Evolutionary conservation across 768 basidiomycete genomes (phyloP).

Genomic region (Macrolepiota fuliginosa): DNA sequence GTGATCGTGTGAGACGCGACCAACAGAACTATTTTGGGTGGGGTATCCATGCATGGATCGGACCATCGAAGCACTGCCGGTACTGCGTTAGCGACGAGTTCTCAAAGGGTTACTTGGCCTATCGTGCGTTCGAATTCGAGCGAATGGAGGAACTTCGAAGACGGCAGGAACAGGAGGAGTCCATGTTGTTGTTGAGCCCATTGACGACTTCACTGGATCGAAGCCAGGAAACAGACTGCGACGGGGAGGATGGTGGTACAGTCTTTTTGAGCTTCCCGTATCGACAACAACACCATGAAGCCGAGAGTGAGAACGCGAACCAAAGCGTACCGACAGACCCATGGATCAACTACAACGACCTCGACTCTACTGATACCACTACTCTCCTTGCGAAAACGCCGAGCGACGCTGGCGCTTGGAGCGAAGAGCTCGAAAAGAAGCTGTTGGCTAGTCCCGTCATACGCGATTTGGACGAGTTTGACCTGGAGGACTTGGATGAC

Average conservation of each 20-base stretch:
- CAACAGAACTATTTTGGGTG: constrained; percentile 6
- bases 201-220: neutral
- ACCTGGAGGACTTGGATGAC: constrained; percentile 3
- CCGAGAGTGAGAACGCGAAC: too few species aligned
- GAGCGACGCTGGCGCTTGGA: neutral
- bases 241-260: neutral
- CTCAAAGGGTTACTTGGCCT: neutral
- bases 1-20: constrained; percentile 7
- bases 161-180: neutral
- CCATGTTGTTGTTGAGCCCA: neutral
- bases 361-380: neutral
- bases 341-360: constrained; percentile 8
- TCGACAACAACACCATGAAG: neutral
- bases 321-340: neutral
- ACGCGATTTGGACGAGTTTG: constrained; percentile 4
- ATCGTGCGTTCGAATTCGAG: constrained; percentile 3
- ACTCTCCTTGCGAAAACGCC: neutral
- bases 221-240: neutral
- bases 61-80: constrained; percentile 6
- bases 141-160: neutral
- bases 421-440: constrained; percentile 3
- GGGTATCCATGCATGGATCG: constrained; percentile 11
- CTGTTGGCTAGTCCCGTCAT: neutral
- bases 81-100: constrained; percentile 2
- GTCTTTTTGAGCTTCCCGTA: constrained; percentile 13